Conservation (phyloP, 345 rosid species). For the Jatropha curcas region DNA sequence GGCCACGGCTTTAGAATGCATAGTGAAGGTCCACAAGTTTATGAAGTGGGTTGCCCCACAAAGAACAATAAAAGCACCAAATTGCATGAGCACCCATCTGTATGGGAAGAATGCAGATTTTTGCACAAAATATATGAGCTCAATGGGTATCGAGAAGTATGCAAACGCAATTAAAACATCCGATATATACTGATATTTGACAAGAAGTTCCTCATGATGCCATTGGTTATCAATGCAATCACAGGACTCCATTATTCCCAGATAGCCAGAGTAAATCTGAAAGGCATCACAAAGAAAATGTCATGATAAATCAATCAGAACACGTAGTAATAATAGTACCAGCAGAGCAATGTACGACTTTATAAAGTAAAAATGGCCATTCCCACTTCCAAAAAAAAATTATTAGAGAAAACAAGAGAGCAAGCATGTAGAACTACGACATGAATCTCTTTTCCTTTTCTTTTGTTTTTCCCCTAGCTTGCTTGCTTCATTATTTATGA, state of each 20-base stretch:
- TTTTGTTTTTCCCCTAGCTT: not conserved
- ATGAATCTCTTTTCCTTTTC: not conserved
- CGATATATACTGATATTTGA: slow-evolving; percentile 88
- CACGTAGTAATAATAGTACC: not conserved
- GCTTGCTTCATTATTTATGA: not conserved
- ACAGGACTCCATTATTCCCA: slow-evolving; percentile 63
- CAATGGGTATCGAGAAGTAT: slow-evolving; percentile 89
- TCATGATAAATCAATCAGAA: not conserved
- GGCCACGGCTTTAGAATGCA: slow-evolving; percentile 84
- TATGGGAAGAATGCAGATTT: slow-evolving; percentile 90
- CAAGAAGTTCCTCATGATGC: slow-evolving; percentile 76
- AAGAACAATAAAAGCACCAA: slow-evolving; percentile 89
- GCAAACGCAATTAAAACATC: slow-evolving; percentile 87
- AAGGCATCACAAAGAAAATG: not conserved
- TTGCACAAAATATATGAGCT: slow-evolving; percentile 85
- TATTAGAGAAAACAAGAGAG: no score
- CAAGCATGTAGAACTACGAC: no score
- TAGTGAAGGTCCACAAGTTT: slow-evolving; percentile 74
- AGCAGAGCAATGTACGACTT: not conserved
- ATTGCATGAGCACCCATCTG: slow-evolving; percentile 96
- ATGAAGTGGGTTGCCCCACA: slow-evolving; percentile 97
- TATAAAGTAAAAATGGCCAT: not conserved
- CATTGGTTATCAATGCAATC: slow-evolving; percentile 75
- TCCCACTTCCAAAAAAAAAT: not conserved
- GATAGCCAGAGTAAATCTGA: slow-evolving; percentile 25